Evolutionary conservation across 177 flowering plant species (phyloP).

Genomic region (Tripterygium wilfordii): DNA sequence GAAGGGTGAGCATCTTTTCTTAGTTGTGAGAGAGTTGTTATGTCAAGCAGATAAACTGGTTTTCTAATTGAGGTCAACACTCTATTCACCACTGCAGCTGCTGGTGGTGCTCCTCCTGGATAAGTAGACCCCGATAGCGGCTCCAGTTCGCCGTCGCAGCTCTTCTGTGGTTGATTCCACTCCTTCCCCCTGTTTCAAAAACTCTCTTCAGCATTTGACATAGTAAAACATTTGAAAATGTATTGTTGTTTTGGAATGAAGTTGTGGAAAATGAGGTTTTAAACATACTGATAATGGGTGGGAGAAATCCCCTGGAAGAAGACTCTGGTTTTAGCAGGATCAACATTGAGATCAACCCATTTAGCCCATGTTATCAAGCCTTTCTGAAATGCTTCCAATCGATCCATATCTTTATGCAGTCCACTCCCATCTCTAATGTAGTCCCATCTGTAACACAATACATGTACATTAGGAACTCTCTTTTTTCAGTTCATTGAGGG

Average conservation of each 20-base stretch:
- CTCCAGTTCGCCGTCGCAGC: constrained; percentile 44
- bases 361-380: constrained; percentile 77
- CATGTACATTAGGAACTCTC: not conserved
- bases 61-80: constrained; percentile 41
- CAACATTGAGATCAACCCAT: constrained; percentile 70
- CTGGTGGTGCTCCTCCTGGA: constrained; percentile 57
- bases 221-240: not conserved
- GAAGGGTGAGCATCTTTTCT: constrained; percentile 85
- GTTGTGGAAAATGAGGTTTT: not conserved
- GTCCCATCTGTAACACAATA: constrained; percentile 62
- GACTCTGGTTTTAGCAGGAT: constrained; percentile 63
- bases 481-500: constrained; percentile 1
- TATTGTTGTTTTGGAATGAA: not conserved
- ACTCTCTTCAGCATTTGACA: not conserved
- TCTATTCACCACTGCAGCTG: constrained; percentile 30
- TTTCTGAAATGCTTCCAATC: constrained; percentile 52
- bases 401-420: constrained; percentile 64
- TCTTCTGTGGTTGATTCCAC: constrained; percentile 48
- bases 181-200: constrained; percentile 54
- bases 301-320: constrained; percentile 95
- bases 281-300: constrained; percentile 69
- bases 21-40: constrained; percentile 66
- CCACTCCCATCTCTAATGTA: constrained; percentile 45
- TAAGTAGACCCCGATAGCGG: constrained; percentile 61
- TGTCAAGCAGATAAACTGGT: constrained; percentile 63